Conservation (phyloP, 78 protist genomes). For the Neovahlkampfia damariscottae region DNA sequence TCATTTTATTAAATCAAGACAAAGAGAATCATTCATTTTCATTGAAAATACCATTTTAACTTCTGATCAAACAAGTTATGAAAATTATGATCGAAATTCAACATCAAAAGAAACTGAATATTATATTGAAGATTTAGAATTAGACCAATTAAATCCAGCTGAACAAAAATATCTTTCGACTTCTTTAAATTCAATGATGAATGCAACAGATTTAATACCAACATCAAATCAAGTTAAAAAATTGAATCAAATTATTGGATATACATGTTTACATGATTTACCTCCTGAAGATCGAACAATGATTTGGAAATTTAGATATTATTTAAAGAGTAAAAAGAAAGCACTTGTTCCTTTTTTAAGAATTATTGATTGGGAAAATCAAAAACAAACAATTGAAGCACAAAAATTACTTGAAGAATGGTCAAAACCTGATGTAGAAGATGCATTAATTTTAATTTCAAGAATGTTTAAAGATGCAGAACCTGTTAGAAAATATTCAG, state of each 20-base stretch:
- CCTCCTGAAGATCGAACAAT: background rate
- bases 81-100: too few relatives aligned
- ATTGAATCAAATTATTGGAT: background rate
- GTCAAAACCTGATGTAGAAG: constrained; percentile 39
- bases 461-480: constrained; percentile 3
- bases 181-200: background rate
- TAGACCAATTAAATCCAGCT: too few relatives aligned
- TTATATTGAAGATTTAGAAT: too few relatives aligned
- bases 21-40: too few relatives aligned
- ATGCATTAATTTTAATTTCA: constrained; percentile 74
- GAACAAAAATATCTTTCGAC: background rate
- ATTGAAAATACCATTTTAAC: too few relatives aligned
- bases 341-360: constrained; percentile 73
- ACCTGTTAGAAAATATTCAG: constrained; percentile 71
- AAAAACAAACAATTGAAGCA: constrained; percentile 44
- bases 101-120: too few relatives aligned
- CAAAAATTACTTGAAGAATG: constrained; percentile 19
- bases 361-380: constrained; percentile 80
- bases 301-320: constrained; percentile 60
- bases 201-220: background rate
- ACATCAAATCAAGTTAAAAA: background rate
- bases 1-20: too few relatives aligned
- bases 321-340: constrained; percentile 49
- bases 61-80: too few relatives aligned
- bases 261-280: background rate